Base-by-base conservation (phyloP, 345 rosid species). In the Hirschfeldia incana region DNA sequence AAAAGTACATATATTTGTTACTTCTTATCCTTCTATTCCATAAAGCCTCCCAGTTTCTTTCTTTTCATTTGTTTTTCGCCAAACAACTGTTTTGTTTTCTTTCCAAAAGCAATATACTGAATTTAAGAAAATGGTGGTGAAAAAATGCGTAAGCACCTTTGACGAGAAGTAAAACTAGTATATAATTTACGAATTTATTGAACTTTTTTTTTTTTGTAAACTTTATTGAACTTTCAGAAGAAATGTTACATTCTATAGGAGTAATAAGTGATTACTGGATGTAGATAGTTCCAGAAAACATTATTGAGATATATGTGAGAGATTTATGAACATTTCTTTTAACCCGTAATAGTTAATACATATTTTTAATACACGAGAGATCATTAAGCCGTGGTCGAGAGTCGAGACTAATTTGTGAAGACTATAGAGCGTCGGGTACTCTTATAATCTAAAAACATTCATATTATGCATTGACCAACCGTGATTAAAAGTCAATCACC, bases 1-100 rank as follows among this genome's bases (percentile, higher is more conserved):
- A 17, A 36, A 79, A 79, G 75, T 79, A 74, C 72, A 53, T 53
- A 53, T 8, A 49, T 33, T 74, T 74, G 75, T 79, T 79, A 53
- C 71, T 79, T 80, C 30, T 61, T 21, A 74, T 74, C 16, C 61
- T 80, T 63, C 27, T 8, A 10, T 69, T 69, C 63, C 4, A 53
- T 74, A 63, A 74, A 68, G 79, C 29, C 67, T 61, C 59, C 59
- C 49, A 62, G 12, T 66, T 78, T 66, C 53, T 78, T 72, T 65
- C 81, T 59, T 42, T 65, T 66, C 46, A 16, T 10, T 46, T 12
- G 49, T 63, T 28, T 57, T 26, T 58, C 4, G 72, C 73, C 63
- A 58, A 73, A 42, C 51, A 67, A 5, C 4, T 67, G 8, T 4
- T 16, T 12, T 21, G 21, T 21, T 21, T 2, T 27, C 11, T 12